phyloP scores from a whole-genome alignment of 1,284 basidiomycete genomes.

The Taiwanofungus camphoratus region DNA sequence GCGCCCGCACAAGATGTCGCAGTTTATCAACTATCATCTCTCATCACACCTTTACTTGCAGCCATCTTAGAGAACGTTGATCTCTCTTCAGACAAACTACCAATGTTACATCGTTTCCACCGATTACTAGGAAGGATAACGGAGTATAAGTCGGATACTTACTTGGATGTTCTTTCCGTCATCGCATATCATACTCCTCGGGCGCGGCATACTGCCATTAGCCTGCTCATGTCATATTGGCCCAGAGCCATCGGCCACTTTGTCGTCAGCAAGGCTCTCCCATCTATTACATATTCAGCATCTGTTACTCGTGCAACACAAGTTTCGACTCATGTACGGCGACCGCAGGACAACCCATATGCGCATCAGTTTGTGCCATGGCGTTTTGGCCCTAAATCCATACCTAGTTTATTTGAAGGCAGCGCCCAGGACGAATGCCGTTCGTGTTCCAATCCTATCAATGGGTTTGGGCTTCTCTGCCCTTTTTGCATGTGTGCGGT shows the following conservation, averaged over 20 bases:
- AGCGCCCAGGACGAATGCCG: conserved; percentile 43
- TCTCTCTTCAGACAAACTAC: conserved; percentile 26
- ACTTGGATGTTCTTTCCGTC: conserved; percentile 65
- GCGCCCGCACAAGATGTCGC: conserved; percentile 50
- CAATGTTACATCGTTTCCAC: conserved; percentile 47
- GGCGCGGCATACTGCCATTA: conserved; percentile 50
- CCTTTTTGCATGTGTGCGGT: conserved; percentile 58
- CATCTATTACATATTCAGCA: conserved; percentile 30
- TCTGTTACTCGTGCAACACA: conserved; percentile 16
- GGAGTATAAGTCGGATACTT: conserved; percentile 57
- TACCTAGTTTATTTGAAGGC: conserved; percentile 30
- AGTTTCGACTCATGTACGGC: conserved; percentile 11
- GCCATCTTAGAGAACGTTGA: conserved; percentile 54
- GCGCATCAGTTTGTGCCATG: conserved; percentile 65
- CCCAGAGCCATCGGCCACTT: conserved; percentile 64
- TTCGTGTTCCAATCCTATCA: conserved; percentile 44
- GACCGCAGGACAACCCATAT: conserved; percentile 33
- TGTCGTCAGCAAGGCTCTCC: conserved; percentile 46
- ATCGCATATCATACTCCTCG: conserved; percentile 56
- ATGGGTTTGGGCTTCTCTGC: conserved; percentile 60
- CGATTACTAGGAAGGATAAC: conserved; percentile 55
- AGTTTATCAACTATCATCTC: conserved; percentile 54
- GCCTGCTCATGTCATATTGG: conserved; percentile 58
- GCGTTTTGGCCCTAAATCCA: conserved; percentile 39
- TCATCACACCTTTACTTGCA: conserved; percentile 54